phyloP scores from a whole-genome alignment of 2,329 filamentous ascomycete species.

The Aspergillus sergii region DNA sequence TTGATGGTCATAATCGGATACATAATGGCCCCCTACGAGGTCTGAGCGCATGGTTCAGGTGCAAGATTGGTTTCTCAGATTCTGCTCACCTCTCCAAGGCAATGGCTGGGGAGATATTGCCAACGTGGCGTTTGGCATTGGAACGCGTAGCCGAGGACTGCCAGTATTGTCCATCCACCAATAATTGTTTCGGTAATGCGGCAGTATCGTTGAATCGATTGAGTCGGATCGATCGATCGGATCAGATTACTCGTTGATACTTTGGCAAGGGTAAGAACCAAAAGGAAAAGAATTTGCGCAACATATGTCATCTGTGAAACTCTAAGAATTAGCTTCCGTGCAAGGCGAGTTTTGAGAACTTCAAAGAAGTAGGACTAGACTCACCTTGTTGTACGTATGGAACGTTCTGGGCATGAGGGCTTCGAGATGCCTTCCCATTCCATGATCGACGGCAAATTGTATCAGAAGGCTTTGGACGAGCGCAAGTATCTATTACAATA shows the following conservation, averaged over 20 bases:
- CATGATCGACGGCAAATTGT: not conserved
- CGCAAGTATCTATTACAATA: not conserved
- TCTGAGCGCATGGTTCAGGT: not conserved
- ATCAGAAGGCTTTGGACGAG: not conserved
- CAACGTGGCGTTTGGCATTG: slow-evolving; percentile 16
- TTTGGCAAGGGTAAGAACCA: not conserved
- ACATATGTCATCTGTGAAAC: not conserved
- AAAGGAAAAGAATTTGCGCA: not conserved
- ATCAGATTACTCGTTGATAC: not conserved
- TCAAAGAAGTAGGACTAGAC: not conserved
- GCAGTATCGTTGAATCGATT: not conserved
- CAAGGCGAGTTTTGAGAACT: not conserved
- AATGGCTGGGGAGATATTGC: slow-evolving; percentile 3
- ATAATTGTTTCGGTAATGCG: not conserved
- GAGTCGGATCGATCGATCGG: not conserved
- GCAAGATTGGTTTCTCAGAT: not conserved
- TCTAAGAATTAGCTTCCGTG: not conserved
- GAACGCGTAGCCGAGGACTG: slow-evolving; percentile 18
- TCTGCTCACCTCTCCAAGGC: slow-evolving; percentile 5
- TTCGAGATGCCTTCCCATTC: not conserved
- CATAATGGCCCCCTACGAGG: slow-evolving; percentile 13
- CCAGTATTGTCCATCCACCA: slow-evolving; percentile 17
- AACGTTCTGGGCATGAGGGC: not conserved
- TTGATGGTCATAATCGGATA: slow-evolving; percentile 16
- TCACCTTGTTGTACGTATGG: not conserved